A percentile compares a stretch with the other conserved stretches of the same genome.
Conservation (phyloP, 2,329 filamentous ascomycete species). For the Ceratocystis variospora region DNA sequence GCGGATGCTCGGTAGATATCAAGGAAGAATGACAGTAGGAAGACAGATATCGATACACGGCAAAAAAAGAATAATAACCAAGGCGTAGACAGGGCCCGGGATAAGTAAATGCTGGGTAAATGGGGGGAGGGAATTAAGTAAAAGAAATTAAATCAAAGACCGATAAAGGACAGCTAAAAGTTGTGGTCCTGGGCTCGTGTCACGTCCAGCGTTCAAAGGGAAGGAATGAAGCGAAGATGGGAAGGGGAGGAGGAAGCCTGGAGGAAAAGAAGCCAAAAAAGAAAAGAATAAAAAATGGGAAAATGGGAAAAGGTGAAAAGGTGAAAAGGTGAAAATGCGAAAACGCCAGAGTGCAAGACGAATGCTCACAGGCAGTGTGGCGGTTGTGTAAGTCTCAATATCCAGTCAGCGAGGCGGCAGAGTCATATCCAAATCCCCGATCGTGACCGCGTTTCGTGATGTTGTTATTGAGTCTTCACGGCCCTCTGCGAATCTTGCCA, state of each 20-base stretch:
- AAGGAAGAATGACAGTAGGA: not conserved
- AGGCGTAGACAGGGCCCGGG: not conserved
- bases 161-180: not conserved
- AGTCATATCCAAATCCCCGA: not conserved
- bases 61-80: not conserved
- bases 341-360: not conserved
- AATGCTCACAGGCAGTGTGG: not conserved
- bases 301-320: no score
- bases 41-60: not conserved
- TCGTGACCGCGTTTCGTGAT: not conserved
- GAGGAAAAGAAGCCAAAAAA: constrained; percentile 4
- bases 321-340: no score
- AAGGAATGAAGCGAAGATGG: not conserved
- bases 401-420: not conserved
- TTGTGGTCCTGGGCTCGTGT: constrained; percentile 1
- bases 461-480: not conserved
- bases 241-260: not conserved
- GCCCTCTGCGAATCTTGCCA: not conserved
- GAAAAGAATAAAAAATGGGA: not conserved
- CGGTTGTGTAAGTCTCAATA: not conserved
- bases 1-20: not conserved
- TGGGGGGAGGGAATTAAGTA: not conserved
- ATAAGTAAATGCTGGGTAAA: not conserved
- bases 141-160: not conserved
- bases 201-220: constrained; percentile 2